phyloP scores from a whole-genome alignment of 768 basidiomycete genomes.

The Mycena galopus region DNA sequence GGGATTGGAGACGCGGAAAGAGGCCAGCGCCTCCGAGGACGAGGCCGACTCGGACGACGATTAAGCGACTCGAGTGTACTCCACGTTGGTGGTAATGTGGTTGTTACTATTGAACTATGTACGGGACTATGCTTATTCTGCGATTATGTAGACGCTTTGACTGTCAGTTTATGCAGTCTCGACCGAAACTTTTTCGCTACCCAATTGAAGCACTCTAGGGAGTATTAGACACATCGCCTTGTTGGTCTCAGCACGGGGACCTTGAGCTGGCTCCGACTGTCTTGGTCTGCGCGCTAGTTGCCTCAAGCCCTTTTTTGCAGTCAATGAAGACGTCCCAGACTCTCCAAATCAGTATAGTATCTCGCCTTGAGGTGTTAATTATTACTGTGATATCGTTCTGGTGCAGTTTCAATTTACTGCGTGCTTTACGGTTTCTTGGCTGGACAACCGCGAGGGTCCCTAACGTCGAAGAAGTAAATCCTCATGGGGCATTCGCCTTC shows the following conservation, averaged over 20 bases:
- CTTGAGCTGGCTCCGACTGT: slow-evolving; percentile 5
- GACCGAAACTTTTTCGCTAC: slow-evolving; percentile 13
- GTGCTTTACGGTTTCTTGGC: background rate
- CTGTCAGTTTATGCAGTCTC: slow-evolving; percentile 27
- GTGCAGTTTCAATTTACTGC: slow-evolving; percentile 20
- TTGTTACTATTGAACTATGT: slow-evolving; percentile 14
- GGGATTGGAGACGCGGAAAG: slow-evolving; percentile 57
- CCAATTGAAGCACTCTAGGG: background rate
- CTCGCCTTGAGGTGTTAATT: slow-evolving; percentile 11
- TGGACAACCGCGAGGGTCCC: slow-evolving; percentile 17
- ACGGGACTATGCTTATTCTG: slow-evolving; percentile 20
- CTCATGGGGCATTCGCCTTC: background rate
- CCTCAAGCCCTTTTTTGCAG: slow-evolving; percentile 5
- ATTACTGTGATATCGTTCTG: slow-evolving; percentile 20
- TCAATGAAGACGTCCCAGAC: background rate
- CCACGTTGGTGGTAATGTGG: slow-evolving; percentile 40
- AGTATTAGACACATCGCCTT: slow-evolving; percentile 13
- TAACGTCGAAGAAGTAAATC: slow-evolving; percentile 5
- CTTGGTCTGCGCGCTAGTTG: slow-evolving; percentile 20
- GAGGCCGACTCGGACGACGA: slow-evolving; percentile 52
- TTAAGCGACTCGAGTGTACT: slow-evolving; percentile 38
- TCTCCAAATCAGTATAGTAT: slow-evolving; percentile 30
- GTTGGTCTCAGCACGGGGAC: slow-evolving; percentile 29
- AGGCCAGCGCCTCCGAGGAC: slow-evolving; percentile 47
- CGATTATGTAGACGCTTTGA: slow-evolving; percentile 16